A percentile compares a stretch with the other conserved stretches of the same genome.
phyloP scores from a whole-genome alignment of 192 early-diverging fungal genomes.

The Lobosporangium transversale region DNA sequence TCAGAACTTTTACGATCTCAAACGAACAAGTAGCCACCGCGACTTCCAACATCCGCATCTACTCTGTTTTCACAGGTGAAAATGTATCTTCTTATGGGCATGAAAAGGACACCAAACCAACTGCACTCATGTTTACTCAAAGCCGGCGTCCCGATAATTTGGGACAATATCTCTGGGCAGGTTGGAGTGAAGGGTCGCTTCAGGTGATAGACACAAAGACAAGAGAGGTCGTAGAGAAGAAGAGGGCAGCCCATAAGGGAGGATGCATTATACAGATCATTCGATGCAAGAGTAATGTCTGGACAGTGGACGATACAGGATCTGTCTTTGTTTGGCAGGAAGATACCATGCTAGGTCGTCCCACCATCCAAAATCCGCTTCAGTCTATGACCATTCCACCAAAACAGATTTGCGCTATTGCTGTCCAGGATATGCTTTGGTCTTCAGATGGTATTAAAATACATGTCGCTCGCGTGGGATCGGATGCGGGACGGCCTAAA shows the following conservation, averaged over 20 bases:
- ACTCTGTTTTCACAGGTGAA: conserved; percentile 57
- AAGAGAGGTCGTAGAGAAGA: conserved; percentile 47
- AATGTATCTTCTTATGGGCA: conserved; percentile 60
- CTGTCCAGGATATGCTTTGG: conserved; percentile 68
- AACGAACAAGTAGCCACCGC: conserved; percentile 60
- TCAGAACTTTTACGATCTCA: conserved; percentile 60
- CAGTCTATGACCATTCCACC: conserved; percentile 53
- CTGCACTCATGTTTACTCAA: conserved; percentile 66
- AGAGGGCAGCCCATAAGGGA: conserved; percentile 33
- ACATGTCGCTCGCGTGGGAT: conserved; percentile 63
- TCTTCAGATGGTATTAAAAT: conserved; percentile 65
- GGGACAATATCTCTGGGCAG: conserved; percentile 74
- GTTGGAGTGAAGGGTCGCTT: conserved; percentile 69
- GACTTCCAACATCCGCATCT: conserved; percentile 54
- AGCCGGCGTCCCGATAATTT: conserved; percentile 60
- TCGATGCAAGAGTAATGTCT: conserved; percentile 63
- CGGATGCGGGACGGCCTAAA: conserved; percentile 38
- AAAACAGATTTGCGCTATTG: conserved; percentile 61
- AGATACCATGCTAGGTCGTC: conserved; percentile 44
- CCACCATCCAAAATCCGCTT: conserved; percentile 48
- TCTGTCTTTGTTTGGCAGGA: conserved; percentile 65
- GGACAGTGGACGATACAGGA: conserved; percentile 77
- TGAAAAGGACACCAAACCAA: conserved; percentile 59
- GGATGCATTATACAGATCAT: conserved; percentile 67
- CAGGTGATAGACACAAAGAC: conserved; percentile 61